Evolutionary conservation across 1,284 basidiomycete genomes (phyloP).

Genomic region (Boletellus deceptivus): DNA sequence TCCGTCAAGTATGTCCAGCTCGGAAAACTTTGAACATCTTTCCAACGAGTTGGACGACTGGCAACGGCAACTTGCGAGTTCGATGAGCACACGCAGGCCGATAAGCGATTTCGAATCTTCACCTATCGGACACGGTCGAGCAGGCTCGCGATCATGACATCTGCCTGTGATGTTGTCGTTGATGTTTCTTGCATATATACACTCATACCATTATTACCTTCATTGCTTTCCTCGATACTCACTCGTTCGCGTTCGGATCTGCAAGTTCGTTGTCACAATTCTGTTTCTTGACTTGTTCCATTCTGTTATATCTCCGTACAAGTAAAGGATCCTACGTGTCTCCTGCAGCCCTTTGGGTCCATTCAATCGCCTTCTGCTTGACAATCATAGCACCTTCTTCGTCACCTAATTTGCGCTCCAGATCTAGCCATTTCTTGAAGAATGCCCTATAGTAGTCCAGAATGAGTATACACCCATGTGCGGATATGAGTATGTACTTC

Average conservation of each 20-base stretch:
- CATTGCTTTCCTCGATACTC: slow-evolving; percentile 37
- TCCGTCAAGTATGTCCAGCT: slow-evolving; percentile 72
- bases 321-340: slow-evolving; percentile 34
- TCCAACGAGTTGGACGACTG: slow-evolving; percentile 80
- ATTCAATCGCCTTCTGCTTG: slow-evolving; percentile 86
- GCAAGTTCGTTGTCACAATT: slow-evolving; percentile 40
- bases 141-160: slow-evolving; percentile 64
- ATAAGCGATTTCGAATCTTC: slow-evolving; percentile 67
- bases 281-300: slow-evolving; percentile 11
- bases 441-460: slow-evolving; percentile 55
- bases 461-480: slow-evolving; percentile 6
- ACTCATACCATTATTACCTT: slow-evolving; percentile 49
- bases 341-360: slow-evolving; percentile 63
- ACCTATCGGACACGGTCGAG: slow-evolving; percentile 51
- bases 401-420: slow-evolving; percentile 87
- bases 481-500: slow-evolving; percentile 55
- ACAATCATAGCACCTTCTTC: slow-evolving; percentile 79
- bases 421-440: slow-evolving; percentile 97
- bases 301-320: slow-evolving; percentile 33
- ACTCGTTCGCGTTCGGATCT: slow-evolving; percentile 59
- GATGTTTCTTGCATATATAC: slow-evolving; percentile 44
- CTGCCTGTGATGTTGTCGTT: slow-evolving; percentile 29
- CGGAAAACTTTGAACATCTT: slow-evolving; percentile 78
- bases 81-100: slow-evolving; percentile 68
- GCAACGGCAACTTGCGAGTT: slow-evolving; percentile 76